Evolutionary conservation across 495 filamentous ascomycete genomes (phyloP), one percentile per base, ranked within the genome.

Genomic region (Penicillium paxilli): DNA sequence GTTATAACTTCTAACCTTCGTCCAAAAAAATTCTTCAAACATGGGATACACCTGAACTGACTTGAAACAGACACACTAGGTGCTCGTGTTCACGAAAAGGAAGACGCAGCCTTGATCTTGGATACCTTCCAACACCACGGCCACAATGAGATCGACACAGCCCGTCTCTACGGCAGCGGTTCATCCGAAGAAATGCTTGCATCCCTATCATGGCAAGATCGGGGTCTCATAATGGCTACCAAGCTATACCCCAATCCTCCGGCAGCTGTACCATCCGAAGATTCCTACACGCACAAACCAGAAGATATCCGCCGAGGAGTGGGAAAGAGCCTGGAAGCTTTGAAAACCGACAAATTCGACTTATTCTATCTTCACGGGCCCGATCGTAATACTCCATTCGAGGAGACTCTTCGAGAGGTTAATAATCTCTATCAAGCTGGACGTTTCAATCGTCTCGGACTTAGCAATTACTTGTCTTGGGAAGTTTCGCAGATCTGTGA

Each of bases 131-230:
- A 86, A 59, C 46, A 51, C 0, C 66, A 79, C 54, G 82, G 82
- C 19, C 75, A 86, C 67, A 74, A 73, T 45, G 80, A 84, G 48
- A 59, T 86, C 52, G 84, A 86, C 62, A 84, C 81, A 3, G 80
- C 83, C 4, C 74, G 79, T 12, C 54, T 72, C 5, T 84, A 84
- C 49, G 79, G 76, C 16, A 69, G 58, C 24, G 81, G 81, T 14
- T 65, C 71, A 7, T 80, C 77, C 0, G 82, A 85, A 58, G 65
- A 74, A 41, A 69, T 70, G 24, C 76, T 84, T 1, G 78, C 68
- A 1, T 62, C 73, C 5, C 59, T 75, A 12, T 58, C 76, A 9
- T 83, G 75, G 73, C 63, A 77, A 62, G 62, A 88, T 19, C 78
- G 85, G 25, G 88, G 76, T 21, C 57, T 85, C 10, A 60, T 72